Base-by-base conservation (phyloP, 139 green algal genomes). In the Desmodesmus armatus region DNA sequence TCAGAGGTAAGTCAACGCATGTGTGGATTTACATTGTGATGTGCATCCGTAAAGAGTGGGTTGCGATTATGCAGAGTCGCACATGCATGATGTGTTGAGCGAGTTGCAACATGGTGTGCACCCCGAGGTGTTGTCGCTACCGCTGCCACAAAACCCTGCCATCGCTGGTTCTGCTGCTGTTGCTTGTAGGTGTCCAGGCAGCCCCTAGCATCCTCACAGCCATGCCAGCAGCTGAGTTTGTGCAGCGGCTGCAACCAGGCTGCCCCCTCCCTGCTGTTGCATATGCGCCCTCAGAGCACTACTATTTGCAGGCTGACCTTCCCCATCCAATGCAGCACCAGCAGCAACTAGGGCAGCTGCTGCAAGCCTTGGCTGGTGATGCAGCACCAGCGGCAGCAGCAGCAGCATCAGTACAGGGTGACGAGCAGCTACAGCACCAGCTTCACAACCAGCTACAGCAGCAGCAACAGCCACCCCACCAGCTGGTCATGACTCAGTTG, bases 291-390 rank as follows among this genome's bases (percentile, higher is more conserved):
- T 33, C 31, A 3, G 89, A 92, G 73, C 82, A 75, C 40, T 89
- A 74, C 67, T 92, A 92, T 79, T 84, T 90, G 83, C 89, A 92
- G 67, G 67, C 65, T 1, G 27, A n/a, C 25, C 51, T 82, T 51
- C 51, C 55, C 3, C 6, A 13, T 27, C 44, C 27, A 19, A 3
- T 63, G 35, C 27, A 62, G 76, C 17, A 49, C 6, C 11, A 41
- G 41, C n/a, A 3, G 2, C 9, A 31, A 29, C 44, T 74, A 15
- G 31, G 80, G 53, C 29, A 75, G 70, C 29, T 74, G 69, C 66
- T 23, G 53, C 51, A 53, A 44, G 29, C 21, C 65, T 17, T 1
- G 29, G n/a, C 13, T 35, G 62, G 62, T 2, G 62, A 40, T 71
- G 23, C 62, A 71, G 23, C 5, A 25, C 3, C 37, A 80, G 3